Evolutionary conservation across 345 rosid species (phyloP).

Genomic region (Eucalyptus brandiana): DNA sequence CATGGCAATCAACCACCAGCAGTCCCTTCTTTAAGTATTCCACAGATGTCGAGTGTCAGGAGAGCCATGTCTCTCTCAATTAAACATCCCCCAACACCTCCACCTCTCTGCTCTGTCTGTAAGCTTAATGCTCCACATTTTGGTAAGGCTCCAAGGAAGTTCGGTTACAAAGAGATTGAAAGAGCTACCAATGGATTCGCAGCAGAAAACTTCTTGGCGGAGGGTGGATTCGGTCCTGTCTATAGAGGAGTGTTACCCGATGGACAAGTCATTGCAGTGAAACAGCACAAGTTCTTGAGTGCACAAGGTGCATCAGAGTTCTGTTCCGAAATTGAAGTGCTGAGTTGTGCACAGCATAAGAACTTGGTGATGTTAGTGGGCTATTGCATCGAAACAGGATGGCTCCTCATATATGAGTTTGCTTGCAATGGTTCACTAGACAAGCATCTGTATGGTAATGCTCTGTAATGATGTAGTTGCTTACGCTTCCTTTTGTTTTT

Average conservation of each 20-base stretch:
- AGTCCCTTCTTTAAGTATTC: neutral
- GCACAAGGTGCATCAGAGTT: slow-evolving; percentile 50
- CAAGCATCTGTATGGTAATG: slow-evolving; percentile 47
- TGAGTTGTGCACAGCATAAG: slow-evolving; percentile 61
- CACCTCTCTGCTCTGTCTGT: slow-evolving; percentile 56
- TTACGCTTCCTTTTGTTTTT: neutral
- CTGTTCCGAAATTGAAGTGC: slow-evolving; percentile 51
- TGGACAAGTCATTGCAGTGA: slow-evolving; percentile 54
- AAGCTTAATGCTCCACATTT: slow-evolving; percentile 35
- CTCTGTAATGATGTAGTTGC: neutral
- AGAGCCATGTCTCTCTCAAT: slow-evolving; percentile 13
- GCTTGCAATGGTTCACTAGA: slow-evolving; percentile 60
- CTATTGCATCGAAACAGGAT: slow-evolving; percentile 42
- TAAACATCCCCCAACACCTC: slow-evolving; percentile 27
- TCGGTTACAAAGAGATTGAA: slow-evolving; percentile 28
- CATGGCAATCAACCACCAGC: neutral
- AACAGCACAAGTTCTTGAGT: slow-evolving; percentile 32
- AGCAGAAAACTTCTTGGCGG: slow-evolving; percentile 27
- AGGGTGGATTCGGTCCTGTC: slow-evolving; percentile 49
- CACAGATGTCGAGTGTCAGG: slow-evolving; percentile 11
- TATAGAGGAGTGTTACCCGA: slow-evolving; percentile 36
- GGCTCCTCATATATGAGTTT: slow-evolving; percentile 56
- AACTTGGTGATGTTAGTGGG: slow-evolving; percentile 60
- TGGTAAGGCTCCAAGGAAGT: slow-evolving; percentile 38
- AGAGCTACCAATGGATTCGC: slow-evolving; percentile 44